phyloP scores from a whole-genome alignment of 306 rosid species.

The Aeschynomene evenia region DNA sequence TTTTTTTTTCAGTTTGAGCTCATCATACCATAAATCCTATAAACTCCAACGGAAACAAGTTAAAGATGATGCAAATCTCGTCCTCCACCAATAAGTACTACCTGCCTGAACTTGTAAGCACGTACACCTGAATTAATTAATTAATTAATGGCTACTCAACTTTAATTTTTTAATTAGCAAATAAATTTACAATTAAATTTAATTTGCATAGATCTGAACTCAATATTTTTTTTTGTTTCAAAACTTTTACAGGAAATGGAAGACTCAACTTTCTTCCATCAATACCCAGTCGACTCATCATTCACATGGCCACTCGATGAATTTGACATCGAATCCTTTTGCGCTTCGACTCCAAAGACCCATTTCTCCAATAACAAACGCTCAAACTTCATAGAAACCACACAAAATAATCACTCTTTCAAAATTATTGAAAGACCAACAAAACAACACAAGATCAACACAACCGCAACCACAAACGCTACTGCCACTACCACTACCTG shows the following conservation, averaged over 20 bases:
- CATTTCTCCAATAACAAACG: slow-evolving; percentile 29
- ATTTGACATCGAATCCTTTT: slow-evolving; percentile 29
- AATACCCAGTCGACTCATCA: slow-evolving; percentile 26
- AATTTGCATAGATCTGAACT: neutral
- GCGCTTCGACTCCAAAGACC: slow-evolving; percentile 15
- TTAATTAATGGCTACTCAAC: no score
- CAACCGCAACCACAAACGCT: no score
- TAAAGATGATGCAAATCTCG: slow-evolving; percentile 30
- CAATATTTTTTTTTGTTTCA: neutral
- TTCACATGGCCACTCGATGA: slow-evolving; percentile 27
- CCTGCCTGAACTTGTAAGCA: slow-evolving; percentile 37
- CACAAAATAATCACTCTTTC: neutral
- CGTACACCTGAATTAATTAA: no score
- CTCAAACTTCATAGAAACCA: slow-evolving; percentile 10
- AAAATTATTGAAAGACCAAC: slow-evolving; percentile 17
- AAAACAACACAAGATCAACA: slow-evolving; percentile 30
- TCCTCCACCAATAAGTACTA: slow-evolving; percentile 24
- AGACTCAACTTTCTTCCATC: slow-evolving; percentile 28
- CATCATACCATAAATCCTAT: neutral
- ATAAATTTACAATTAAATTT: no score
- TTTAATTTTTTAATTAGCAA: neutral
- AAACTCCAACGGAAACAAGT: neutral
- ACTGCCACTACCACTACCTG: slow-evolving; percentile 17
- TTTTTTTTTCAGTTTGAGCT: neutral
- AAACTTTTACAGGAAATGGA: slow-evolving; percentile 34